A percentile compares a stretch with the other conserved stretches of the same genome.
Conservation (phyloP, 208 protist species). For the Angomonas deanei region DNA sequence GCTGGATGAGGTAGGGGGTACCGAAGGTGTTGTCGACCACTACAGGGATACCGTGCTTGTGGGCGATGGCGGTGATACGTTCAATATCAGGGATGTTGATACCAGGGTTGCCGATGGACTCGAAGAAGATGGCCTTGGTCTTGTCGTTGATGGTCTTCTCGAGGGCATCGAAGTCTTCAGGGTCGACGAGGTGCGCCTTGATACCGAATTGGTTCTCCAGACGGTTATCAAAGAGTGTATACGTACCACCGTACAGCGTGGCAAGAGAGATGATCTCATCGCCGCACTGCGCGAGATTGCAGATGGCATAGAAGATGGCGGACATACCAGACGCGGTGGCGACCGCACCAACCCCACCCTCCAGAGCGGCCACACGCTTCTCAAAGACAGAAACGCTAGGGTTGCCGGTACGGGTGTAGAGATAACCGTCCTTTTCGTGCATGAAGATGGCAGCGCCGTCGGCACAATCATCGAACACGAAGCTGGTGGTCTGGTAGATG, state of each 20-base stretch:
- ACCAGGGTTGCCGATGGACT: constrained; percentile 1
- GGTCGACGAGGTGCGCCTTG: neutral
- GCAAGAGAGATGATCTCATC: constrained; percentile 8
- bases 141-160: neutral
- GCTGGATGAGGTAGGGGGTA: constrained; percentile 73
- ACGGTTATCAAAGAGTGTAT: constrained; percentile 1
- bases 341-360: neutral
- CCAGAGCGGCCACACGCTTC: constrained; percentile 2
- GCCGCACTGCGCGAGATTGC: neutral
- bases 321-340: neutral
- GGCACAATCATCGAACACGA: neutral
- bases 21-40: constrained; percentile 1
- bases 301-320: constrained; percentile 6
- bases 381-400: neutral
- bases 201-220: neutral
- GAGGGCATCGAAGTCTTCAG: neutral
- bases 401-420: neutral
- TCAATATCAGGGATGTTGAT: constrained; percentile 4
- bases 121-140: neutral
- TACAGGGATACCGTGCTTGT: constrained; percentile 1
- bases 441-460: neutral
- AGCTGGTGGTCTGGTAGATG: constrained; percentile 5
- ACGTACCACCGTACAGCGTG: constrained; percentile 10
- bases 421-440: neutral
- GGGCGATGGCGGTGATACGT: neutral